Evolutionary conservation across 257 asterid species (phyloP).

Genomic region (Solanum infundibuliforme): DNA sequence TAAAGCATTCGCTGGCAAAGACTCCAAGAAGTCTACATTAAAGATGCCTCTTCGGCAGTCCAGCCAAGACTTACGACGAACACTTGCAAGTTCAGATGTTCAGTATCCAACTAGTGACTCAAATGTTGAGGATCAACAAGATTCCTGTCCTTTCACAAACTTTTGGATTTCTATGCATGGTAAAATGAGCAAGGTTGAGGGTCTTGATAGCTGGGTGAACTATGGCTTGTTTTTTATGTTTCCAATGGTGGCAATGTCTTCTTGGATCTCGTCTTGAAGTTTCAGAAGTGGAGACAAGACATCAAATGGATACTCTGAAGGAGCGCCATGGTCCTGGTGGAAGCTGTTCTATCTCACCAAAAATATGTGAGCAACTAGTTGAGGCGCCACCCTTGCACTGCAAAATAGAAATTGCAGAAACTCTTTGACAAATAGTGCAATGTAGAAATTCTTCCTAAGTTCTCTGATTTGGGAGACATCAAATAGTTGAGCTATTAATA

Average conservation of each 20-base stretch:
- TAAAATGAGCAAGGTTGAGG: constrained; percentile 32
- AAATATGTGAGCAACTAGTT: not conserved
- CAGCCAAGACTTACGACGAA: constrained; percentile 15
- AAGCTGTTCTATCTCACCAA: not conserved
- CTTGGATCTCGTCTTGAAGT: constrained; percentile 51
- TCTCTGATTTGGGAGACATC: not conserved
- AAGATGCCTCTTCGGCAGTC: constrained; percentile 23
- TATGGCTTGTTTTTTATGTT: constrained; percentile 54
- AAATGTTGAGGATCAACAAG: constrained; percentile 26
- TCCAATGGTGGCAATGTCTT: constrained; percentile 46
- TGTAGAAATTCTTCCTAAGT: not conserved
- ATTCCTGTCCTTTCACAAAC: constrained; percentile 53
- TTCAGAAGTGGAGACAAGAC: not conserved
- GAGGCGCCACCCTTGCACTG: not conserved
- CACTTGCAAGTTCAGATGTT: constrained; percentile 29
- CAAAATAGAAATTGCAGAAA: not conserved
- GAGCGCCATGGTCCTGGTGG: not conserved
- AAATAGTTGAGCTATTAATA: not conserved
- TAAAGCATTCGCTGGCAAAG: constrained; percentile 33
- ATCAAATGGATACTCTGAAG: not conserved
- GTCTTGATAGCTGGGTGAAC: constrained; percentile 47
- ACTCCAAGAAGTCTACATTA: constrained; percentile 15
- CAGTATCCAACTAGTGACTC: constrained; percentile 20
- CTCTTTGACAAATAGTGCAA: not conserved
- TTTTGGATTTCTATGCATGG: constrained; percentile 35